These are phyloP conservation scores for Pogostemon cablin DNA, from an alignment of 257 asterid genomes.

Conservation along the genomic window DNA sequence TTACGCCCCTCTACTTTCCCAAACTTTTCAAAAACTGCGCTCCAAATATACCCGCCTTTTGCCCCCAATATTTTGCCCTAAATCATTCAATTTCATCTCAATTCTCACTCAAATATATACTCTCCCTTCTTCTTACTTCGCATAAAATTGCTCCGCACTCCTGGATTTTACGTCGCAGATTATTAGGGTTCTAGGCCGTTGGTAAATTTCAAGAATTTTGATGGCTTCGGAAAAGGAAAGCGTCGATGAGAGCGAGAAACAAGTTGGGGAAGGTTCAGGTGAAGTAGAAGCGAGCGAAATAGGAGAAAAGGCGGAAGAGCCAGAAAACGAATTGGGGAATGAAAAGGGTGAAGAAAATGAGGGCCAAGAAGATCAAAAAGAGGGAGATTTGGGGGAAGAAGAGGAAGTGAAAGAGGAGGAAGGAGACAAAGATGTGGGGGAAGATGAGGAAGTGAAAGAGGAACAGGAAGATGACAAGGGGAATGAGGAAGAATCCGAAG, in stretches of 20 bases:
- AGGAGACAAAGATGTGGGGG: constrained; percentile 16
- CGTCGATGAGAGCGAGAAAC: constrained; percentile 43
- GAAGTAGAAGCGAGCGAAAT: constrained; percentile 26
- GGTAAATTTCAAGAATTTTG: constrained; percentile 6
- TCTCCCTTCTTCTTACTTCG: constrained; percentile 5
- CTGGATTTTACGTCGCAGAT: constrained; percentile 12
- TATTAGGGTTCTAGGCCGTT: constrained; percentile 31
- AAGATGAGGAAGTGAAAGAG: constrained; percentile 17
- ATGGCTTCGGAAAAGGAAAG: constrained; percentile 66
- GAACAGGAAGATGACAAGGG: constrained; percentile 28
- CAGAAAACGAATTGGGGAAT: constrained; percentile 1
- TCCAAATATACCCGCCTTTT: constrained; percentile 56
- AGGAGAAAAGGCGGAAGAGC: constrained; percentile 28
- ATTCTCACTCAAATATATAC: constrained; percentile 15
- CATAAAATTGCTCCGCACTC: constrained; percentile 10
- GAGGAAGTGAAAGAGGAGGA: constrained; percentile 17
- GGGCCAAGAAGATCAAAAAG: neutral
- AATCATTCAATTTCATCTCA: constrained; percentile 32
- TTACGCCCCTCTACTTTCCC: constrained; percentile 1
- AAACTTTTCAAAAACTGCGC: constrained; percentile 43
- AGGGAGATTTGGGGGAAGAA: constrained; percentile 9
- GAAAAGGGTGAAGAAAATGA: constrained; percentile 19
- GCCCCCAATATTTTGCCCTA: constrained; percentile 46
- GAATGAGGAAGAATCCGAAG: constrained; percentile 26
- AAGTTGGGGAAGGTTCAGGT: constrained; percentile 31